A percentile compares a stretch with the other conserved stretches of the same genome.
phyloP scores from a whole-genome alignment of 2,329 filamentous ascomycete genomes.

The Alternaria brassicae region DNA sequence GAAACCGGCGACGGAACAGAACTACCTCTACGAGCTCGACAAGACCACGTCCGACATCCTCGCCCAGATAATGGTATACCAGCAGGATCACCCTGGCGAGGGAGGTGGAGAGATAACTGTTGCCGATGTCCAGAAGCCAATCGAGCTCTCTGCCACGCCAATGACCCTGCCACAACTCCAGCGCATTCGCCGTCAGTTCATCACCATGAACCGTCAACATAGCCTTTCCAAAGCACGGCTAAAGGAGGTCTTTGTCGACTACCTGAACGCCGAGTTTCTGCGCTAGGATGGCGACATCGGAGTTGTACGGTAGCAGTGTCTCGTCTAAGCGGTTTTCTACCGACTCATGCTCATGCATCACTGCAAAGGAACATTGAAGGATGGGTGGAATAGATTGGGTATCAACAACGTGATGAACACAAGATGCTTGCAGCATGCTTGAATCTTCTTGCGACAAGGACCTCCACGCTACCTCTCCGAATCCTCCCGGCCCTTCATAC shows the following conservation, averaged over 20 bases:
- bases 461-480: conserved; percentile 7
- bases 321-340: conserved; percentile 9
- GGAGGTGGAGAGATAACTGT: conserved; percentile 66
- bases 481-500: conserved; percentile 12
- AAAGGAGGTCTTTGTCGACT: conserved; percentile 50
- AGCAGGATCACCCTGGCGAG: conserved; percentile 69
- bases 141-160: conserved; percentile 71
- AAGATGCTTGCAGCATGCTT: background rate
- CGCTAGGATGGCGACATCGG: conserved; percentile 26
- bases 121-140: conserved; percentile 60
- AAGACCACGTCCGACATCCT: conserved; percentile 79
- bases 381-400: background rate
- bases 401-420: background rate
- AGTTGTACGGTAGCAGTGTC: conserved; percentile 6
- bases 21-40: conserved; percentile 83
- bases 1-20: conserved; percentile 67
- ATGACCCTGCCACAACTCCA: conserved; percentile 78
- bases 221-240: conserved; percentile 51
- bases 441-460: background rate
- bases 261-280: conserved; percentile 49
- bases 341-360: background rate
- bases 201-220: conserved; percentile 75
- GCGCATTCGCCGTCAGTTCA: conserved; percentile 77
- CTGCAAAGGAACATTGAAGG: background rate
- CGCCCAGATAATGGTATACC: conserved; percentile 71